phyloP scores from a whole-genome alignment of 2,329 filamentous ascomycete genomes.

The Clonostachys solani region DNA sequence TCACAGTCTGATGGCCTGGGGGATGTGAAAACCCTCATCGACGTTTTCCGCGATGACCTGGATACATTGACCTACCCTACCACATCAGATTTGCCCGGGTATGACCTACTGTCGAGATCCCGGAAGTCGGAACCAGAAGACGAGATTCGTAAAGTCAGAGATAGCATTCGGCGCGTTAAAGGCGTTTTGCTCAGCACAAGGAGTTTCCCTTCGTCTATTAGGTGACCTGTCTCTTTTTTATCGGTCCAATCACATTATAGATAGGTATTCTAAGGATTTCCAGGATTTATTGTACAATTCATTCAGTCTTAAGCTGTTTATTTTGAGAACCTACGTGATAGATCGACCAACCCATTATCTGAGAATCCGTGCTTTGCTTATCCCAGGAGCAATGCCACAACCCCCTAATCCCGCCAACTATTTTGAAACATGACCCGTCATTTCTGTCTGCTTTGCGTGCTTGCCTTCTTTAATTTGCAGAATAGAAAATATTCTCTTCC shows the following conservation, averaged over 20 bases:
- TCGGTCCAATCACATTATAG: too few relatives aligned
- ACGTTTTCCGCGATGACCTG: constrained; percentile 61
- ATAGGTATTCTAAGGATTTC: too few relatives aligned
- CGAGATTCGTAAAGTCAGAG: constrained; percentile 68
- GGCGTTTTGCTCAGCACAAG: constrained; percentile 71
- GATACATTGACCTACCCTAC: constrained; percentile 51
- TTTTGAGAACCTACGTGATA: too few relatives aligned
- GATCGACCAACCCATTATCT: too few relatives aligned
- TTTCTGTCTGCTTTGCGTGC: not conserved
- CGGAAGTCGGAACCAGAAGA: constrained; percentile 33
- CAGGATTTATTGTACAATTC: too few relatives aligned
- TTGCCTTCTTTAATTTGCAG: constrained; percentile 1
- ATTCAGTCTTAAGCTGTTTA: too few relatives aligned
- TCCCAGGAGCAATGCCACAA: too few relatives aligned
- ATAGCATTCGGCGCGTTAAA: constrained; percentile 75
- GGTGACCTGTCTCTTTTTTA: not conserved
- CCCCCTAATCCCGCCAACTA: not conserved
- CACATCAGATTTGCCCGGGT: constrained; percentile 11
- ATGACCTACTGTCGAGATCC: not conserved
- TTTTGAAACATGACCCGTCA: not conserved
- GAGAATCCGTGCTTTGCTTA: too few relatives aligned
- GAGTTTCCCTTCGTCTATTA: constrained; percentile 56
- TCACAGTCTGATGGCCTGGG: constrained; percentile 43
- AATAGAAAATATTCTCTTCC: constrained; percentile 30
- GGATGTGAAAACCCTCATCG: constrained; percentile 46